Conservation (phyloP, 257 asterid genomes). For the Thymus quinquecostatus region DNA sequence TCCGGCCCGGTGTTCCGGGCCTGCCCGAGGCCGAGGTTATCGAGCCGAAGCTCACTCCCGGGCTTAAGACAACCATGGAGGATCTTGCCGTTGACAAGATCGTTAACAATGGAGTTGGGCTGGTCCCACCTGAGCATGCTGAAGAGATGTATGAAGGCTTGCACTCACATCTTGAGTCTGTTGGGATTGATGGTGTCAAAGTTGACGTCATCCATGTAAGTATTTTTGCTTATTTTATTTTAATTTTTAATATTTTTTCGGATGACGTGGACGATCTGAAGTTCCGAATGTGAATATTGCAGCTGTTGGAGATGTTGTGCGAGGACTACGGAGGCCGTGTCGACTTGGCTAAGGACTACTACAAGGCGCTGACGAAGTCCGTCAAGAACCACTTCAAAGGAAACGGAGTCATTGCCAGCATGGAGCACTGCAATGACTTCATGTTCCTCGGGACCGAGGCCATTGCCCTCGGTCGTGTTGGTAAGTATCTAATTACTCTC, state of each 20-base stretch:
- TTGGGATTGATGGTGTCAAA: slow-evolving; percentile 93
- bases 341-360: slow-evolving; percentile 84
- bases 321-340: slow-evolving; percentile 93
- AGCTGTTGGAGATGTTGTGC: slow-evolving; percentile 87
- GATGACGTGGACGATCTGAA: neutral
- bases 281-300: neutral
- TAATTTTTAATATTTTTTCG: neutral
- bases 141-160: slow-evolving; percentile 75
- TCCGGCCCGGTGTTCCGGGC: slow-evolving; percentile 58
- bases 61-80: slow-evolving; percentile 85
- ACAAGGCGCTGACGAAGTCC: slow-evolving; percentile 66
- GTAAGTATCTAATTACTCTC: slow-evolving; percentile 33
- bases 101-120: slow-evolving; percentile 86
- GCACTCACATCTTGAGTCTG: slow-evolving; percentile 81
- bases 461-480: slow-evolving; percentile 89
- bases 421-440: slow-evolving; percentile 98
- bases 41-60: slow-evolving; percentile 72
- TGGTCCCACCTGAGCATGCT: slow-evolving; percentile 77
- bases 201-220: slow-evolving; percentile 91
- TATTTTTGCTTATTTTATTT: neutral
- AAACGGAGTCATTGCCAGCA: slow-evolving; percentile 93
- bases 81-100: slow-evolving; percentile 93
- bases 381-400: slow-evolving; percentile 88
- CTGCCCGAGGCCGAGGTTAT: slow-evolving; percentile 70
- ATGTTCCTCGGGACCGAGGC: slow-evolving; percentile 93